Evolutionary conservation across 306 rosid species (phyloP).

Genomic region (Vicia sativa): DNA sequence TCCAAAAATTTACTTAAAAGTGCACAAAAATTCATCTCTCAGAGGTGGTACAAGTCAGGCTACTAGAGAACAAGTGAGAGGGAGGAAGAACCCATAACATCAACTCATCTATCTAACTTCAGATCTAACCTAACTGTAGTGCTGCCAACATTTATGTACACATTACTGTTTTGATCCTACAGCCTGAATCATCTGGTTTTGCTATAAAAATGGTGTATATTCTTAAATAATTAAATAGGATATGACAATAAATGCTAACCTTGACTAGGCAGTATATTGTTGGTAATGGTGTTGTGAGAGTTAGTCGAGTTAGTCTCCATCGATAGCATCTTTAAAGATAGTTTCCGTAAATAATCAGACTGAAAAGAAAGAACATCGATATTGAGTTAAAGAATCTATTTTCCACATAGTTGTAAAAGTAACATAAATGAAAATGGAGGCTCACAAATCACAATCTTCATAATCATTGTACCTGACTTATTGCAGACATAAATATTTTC

Average conservation of each 20-base stretch:
- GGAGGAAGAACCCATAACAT: too few species aligned
- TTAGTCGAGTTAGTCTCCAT: slow-evolving; percentile 62
- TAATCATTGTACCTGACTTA: slow-evolving; percentile 55
- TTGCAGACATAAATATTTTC: slow-evolving; percentile 58
- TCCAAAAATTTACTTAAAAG: neutral
- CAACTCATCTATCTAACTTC: too few species aligned
- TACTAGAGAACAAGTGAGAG: too few species aligned
- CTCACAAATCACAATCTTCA: neutral
- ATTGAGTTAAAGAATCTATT: slow-evolving; percentile 1
- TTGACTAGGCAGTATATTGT: neutral
- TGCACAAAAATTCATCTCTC: neutral
- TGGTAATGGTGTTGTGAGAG: slow-evolving; percentile 49
- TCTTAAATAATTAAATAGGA: too few species aligned
- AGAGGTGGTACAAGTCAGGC: too few species aligned
- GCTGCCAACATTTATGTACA: too few species aligned
- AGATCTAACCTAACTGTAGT: too few species aligned
- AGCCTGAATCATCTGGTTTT: too few species aligned
- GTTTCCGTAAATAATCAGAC: slow-evolving; percentile 48
- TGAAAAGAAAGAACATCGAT: slow-evolving; percentile 30
- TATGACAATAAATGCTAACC: too few species aligned
- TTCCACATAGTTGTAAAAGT: neutral
- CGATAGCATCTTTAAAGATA: slow-evolving; percentile 41
- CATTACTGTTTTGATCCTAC: too few species aligned
- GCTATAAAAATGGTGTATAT: too few species aligned
- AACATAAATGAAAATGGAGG: slow-evolving; percentile 1